Percentiles rank a stretch among this genome's conserved stretches.
Evolutionary conservation across 2,329 filamentous ascomycete species (phyloP).

Genomic region (Nigrospora oryzae): DNA sequence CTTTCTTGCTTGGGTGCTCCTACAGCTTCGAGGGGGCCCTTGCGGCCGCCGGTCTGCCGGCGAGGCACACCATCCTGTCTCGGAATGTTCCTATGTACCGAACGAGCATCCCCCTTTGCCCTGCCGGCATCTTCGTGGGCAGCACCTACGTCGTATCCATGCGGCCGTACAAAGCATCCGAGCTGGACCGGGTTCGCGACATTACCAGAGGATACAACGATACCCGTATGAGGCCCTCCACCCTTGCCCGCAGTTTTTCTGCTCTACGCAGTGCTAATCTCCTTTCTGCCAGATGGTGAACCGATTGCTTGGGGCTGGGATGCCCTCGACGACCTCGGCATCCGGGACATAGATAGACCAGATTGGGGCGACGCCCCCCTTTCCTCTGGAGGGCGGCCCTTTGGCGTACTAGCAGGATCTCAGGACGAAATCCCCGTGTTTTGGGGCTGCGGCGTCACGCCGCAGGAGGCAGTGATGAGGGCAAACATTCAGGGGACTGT

Average conservation of each 20-base stretch:
- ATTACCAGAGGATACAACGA: slow-evolving; percentile 45
- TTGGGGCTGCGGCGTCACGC: slow-evolving; percentile 60
- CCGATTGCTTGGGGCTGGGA: slow-evolving; percentile 59
- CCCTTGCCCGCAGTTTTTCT: no score
- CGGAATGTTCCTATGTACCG: slow-evolving; percentile 55
- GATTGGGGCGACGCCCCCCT: slow-evolving; percentile 48
- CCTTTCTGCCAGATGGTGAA: slow-evolving; percentile 37
- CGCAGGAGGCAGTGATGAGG: slow-evolving; percentile 54
- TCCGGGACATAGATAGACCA: slow-evolving; percentile 39
- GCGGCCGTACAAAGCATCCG: slow-evolving; percentile 42
- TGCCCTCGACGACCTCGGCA: slow-evolving; percentile 40
- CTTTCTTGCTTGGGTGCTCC: slow-evolving; percentile 55
- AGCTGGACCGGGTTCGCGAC: slow-evolving; percentile 42
- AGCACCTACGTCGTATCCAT: slow-evolving; percentile 54
- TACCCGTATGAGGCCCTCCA: slow-evolving; percentile 26
- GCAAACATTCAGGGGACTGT: slow-evolving; percentile 44
- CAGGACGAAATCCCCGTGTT: slow-evolving; percentile 45
- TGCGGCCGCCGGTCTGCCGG: slow-evolving; percentile 35
- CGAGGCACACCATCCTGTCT: slow-evolving; percentile 37
- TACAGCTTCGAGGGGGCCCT: slow-evolving; percentile 57
- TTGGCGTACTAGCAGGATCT: slow-evolving; percentile 20
- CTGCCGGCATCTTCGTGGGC: slow-evolving; percentile 48
- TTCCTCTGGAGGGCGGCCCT: slow-evolving; percentile 28
- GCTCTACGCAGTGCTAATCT: no score
- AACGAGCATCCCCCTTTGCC: slow-evolving; percentile 44